phyloP scores from a whole-genome alignment of 805 yeast species.

The Candida tammaniensis region DNA sequence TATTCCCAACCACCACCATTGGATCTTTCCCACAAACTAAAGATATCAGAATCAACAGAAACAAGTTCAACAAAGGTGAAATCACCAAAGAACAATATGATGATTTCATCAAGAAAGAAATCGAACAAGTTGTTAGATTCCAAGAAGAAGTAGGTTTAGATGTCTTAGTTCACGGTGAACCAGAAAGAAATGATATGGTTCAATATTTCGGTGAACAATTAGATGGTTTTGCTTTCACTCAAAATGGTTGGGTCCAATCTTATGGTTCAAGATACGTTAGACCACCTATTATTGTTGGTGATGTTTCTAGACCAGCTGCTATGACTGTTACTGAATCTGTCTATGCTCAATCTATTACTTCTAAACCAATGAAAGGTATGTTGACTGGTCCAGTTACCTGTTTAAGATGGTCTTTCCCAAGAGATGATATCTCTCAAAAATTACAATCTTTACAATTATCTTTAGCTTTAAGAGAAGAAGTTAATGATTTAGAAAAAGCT shows the following conservation, averaged over 20 bases:
- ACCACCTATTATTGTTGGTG: constrained; percentile 99
- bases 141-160: constrained; percentile 99
- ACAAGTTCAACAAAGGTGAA: constrained; percentile 96
- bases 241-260: constrained; percentile 99
- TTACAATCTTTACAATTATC: constrained; percentile 96
- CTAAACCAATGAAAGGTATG: constrained; percentile 99
- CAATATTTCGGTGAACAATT: constrained; percentile 99
- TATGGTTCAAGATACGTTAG: constrained; percentile 99
- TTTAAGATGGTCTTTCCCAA: constrained; percentile 99
- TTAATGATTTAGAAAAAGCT: constrained; percentile 95
- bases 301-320: constrained; percentile 96
- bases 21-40: constrained; percentile 99
- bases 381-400: constrained; percentile 99
- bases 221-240: constrained; percentile 97
- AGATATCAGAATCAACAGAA: constrained; percentile 98
- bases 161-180: constrained; percentile 99
- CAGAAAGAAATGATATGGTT: constrained; percentile 99
- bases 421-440: constrained; percentile 93
- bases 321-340: constrained; percentile 99
- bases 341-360: constrained; percentile 95
- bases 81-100: constrained; percentile 94
- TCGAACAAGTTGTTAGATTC: constrained; percentile 93
- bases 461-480: constrained; percentile 98
- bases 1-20: constrained; percentile 99
- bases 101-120: constrained; percentile 94